Evolutionary conservation across 179 eudicot genomes (phyloP).

Genomic region (Dionaea muscipula): DNA sequence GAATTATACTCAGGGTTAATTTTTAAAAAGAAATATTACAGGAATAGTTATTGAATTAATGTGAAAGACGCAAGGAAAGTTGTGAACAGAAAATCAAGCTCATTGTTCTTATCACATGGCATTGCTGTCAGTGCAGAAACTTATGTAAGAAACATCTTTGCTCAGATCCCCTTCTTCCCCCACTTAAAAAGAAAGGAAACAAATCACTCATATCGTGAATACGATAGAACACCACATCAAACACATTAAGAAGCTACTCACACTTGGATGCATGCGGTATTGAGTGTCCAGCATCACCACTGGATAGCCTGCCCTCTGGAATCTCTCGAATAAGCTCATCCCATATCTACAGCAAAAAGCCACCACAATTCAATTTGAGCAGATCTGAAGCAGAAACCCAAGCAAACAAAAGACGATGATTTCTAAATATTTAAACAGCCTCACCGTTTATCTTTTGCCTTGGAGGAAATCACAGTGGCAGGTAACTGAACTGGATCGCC

Average conservation of each 20-base stretch:
- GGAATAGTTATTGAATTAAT: no score
- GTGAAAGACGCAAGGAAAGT: no score
- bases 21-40: no score
- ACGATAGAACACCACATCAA: not conserved
- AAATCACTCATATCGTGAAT: not conserved
- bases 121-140: no score
- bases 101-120: not conserved
- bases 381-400: constrained; percentile 1
- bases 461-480: constrained; percentile 83
- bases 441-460: constrained; percentile 76
- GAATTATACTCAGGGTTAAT: no score
- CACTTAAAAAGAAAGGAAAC: no score
- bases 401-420: no score
- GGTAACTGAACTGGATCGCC: constrained; percentile 99
- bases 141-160: no score
- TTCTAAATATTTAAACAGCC: constrained; percentile 5
- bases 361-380: not conserved
- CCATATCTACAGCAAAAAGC: constrained; percentile 41
- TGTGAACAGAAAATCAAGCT: not conserved
- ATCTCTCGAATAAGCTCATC: constrained; percentile 90
- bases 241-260: constrained; percentile 10
- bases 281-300: constrained; percentile 93
- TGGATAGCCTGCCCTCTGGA: constrained; percentile 86
- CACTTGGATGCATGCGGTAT: constrained; percentile 99
- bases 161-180: no score